phyloP scores from a whole-genome alignment of 73 alveolate species.

The Paramecium tetraurelia region DNA sequence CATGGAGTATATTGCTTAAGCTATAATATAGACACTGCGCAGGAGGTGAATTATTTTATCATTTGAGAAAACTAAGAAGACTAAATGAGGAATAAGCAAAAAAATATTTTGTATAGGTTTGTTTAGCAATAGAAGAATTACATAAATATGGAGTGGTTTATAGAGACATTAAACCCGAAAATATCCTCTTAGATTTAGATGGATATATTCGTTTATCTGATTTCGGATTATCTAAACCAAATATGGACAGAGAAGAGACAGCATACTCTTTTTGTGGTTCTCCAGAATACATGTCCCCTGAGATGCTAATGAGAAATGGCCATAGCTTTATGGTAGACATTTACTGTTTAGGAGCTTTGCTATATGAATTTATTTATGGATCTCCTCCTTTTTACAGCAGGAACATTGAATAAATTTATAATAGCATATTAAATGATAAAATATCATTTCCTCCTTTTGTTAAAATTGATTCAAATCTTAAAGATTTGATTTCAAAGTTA shows the following conservation, averaged over 20 bases:
- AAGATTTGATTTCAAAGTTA: slow-evolving; percentile 69
- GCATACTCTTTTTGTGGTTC: slow-evolving; percentile 88
- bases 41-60: slow-evolving; percentile 78
- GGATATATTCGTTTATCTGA: slow-evolving; percentile 85
- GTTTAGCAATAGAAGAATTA: slow-evolving; percentile 80
- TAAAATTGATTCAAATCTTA: slow-evolving; percentile 21
- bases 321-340: slow-evolving; percentile 78
- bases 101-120: slow-evolving; percentile 81
- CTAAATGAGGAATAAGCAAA: slow-evolving; percentile 73
- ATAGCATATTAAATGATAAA: slow-evolving; percentile 57
- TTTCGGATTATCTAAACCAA: slow-evolving; percentile 84
- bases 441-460: slow-evolving; percentile 50
- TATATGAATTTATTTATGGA: slow-evolving; percentile 90
- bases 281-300: slow-evolving; percentile 94
- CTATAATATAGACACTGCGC: slow-evolving; percentile 25
- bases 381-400: slow-evolving; percentile 79
- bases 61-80: slow-evolving; percentile 68
- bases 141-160: slow-evolving; percentile 83
- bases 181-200: slow-evolving; percentile 80
- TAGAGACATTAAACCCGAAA: slow-evolving; percentile 95
- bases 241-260: slow-evolving; percentile 53
- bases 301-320: slow-evolving; percentile 79
- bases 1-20: slow-evolving; percentile 19
- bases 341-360: slow-evolving; percentile 82
- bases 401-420: slow-evolving; percentile 70